These are phyloP conservation scores for Panicum virgatum DNA, from an alignment of 202 grass and related monocot genomes.

Conservation along the genomic window DNA sequence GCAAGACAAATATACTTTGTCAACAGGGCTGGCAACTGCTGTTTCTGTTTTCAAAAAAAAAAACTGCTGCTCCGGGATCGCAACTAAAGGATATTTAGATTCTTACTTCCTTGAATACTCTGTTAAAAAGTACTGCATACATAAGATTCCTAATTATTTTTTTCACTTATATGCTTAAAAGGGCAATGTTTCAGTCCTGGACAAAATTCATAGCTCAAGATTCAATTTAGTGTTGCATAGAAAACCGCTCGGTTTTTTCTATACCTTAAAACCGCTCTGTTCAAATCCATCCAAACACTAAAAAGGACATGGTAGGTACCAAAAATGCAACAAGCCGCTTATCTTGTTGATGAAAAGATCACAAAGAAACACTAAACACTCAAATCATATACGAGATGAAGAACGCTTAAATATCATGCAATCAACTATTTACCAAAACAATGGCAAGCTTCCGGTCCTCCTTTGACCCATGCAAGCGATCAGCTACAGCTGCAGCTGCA, in stretches of 20 bases:
- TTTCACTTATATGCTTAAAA: conserved; percentile 17
- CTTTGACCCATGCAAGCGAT: conserved; percentile 89
- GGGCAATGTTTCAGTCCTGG: neutral
- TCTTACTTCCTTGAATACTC: conserved; percentile 9
- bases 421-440: conserved; percentile 70
- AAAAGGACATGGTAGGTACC: neutral
- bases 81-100: conserved; percentile 23
- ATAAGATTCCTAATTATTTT: conserved; percentile 20
- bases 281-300: neutral
- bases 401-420: neutral
- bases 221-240: neutral
- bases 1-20: neutral
- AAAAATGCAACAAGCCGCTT: conserved; percentile 28
- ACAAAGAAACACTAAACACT: neutral
- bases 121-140: neutral
- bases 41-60: no score
- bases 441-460: conserved; percentile 86
- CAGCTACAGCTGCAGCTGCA: conserved; percentile 92
- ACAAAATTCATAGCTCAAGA: neutral
- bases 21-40: neutral
- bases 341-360: conserved; percentile 7
- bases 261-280: neutral
- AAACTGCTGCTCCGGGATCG: neutral
- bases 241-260: neutral
- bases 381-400: neutral